These are phyloP conservation scores for Zea luxurians DNA, from an alignment of 176 grass and related monocot species.

Conservation along the genomic window DNA sequence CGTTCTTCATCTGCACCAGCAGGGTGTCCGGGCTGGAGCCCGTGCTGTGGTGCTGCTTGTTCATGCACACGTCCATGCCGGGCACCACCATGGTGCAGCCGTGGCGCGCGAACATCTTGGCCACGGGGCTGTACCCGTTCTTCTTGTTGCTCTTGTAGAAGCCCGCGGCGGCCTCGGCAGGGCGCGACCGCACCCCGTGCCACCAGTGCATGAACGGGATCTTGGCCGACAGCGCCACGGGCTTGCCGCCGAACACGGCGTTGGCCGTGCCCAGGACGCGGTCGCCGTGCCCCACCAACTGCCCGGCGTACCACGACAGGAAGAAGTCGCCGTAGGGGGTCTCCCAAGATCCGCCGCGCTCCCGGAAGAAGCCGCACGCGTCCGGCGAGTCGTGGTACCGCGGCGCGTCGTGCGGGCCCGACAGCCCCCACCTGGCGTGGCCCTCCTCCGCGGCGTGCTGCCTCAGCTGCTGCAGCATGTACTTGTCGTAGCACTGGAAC, in stretches of 20 bases:
- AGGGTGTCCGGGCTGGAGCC: slow-evolving; percentile 61
- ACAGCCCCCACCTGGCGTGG: slow-evolving; percentile 61
- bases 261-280: slow-evolving; percentile 55
- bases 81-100: slow-evolving; percentile 66
- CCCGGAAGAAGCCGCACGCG: slow-evolving; percentile 61
- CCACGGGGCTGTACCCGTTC: slow-evolving; percentile 69
- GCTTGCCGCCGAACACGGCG: slow-evolving; percentile 50
- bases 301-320: slow-evolving; percentile 84
- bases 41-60: slow-evolving; percentile 46
- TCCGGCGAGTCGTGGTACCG: slow-evolving; percentile 57
- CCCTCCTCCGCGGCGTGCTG: slow-evolving; percentile 42
- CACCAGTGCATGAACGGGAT: slow-evolving; percentile 75
- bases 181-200: slow-evolving; percentile 62
- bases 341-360: slow-evolving; percentile 69
- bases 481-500: slow-evolving; percentile 93
- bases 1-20: slow-evolving; percentile 62
- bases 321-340: slow-evolving; percentile 81
- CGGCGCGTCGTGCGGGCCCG: slow-evolving; percentile 64
- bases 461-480: slow-evolving; percentile 62
- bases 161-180: slow-evolving; percentile 67
- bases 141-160: slow-evolving; percentile 58
- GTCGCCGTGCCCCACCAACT: slow-evolving; percentile 67
- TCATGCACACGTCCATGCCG: slow-evolving; percentile 64
- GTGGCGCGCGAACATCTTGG: slow-evolving; percentile 62
- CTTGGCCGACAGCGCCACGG: slow-evolving; percentile 68